Percentiles rank a stretch among this genome's conserved stretches.
These are phyloP conservation scores for Harringtonia aguacate DNA, from an alignment of 2,329 filamentous ascomycete species.

Conservation along the genomic window DNA sequence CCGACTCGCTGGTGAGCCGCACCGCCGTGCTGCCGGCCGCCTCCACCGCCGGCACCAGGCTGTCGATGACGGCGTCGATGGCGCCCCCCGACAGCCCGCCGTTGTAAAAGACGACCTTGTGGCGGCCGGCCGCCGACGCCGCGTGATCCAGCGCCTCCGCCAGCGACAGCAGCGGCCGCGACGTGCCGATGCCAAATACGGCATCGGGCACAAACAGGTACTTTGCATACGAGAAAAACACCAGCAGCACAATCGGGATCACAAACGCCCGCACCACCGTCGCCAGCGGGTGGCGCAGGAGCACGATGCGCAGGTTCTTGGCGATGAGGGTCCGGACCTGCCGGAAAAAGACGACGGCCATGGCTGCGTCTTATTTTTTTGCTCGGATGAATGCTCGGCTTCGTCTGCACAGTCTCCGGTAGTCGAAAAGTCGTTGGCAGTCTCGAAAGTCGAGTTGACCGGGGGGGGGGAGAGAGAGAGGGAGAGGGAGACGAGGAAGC, in stretches of 20 bases:
- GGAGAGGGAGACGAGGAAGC: too few species aligned
- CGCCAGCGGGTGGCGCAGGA: conserved; percentile 40
- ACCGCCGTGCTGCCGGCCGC: conserved; percentile 36
- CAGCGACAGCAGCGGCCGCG: conserved; percentile 52
- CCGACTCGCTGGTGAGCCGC: conserved; percentile 14
- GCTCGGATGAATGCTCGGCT: neutral
- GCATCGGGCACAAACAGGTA: conserved; percentile 76
- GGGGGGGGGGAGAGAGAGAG: too few species aligned
- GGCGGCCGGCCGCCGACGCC: conserved; percentile 40
- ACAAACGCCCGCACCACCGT: conserved; percentile 47
- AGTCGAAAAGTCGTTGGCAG: too few species aligned
- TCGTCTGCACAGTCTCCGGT: neutral
- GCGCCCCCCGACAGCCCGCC: conserved; percentile 58
- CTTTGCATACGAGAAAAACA: conserved; percentile 60
- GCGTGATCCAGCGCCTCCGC: conserved; percentile 50
- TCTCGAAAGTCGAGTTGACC: too few species aligned
- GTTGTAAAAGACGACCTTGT: conserved; percentile 70
- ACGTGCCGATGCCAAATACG: conserved; percentile 58
- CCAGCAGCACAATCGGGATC: conserved; percentile 45
- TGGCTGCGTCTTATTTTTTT: neutral
- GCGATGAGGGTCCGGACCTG: conserved; percentile 50
- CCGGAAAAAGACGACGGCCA: conserved; percentile 17
- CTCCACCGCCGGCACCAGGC: conserved; percentile 46
- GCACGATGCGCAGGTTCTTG: conserved; percentile 51
- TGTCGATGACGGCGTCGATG: conserved; percentile 60